Base-by-base conservation (phyloP, 2,329 filamentous ascomycete species). In the Calonectria henricotiae region DNA sequence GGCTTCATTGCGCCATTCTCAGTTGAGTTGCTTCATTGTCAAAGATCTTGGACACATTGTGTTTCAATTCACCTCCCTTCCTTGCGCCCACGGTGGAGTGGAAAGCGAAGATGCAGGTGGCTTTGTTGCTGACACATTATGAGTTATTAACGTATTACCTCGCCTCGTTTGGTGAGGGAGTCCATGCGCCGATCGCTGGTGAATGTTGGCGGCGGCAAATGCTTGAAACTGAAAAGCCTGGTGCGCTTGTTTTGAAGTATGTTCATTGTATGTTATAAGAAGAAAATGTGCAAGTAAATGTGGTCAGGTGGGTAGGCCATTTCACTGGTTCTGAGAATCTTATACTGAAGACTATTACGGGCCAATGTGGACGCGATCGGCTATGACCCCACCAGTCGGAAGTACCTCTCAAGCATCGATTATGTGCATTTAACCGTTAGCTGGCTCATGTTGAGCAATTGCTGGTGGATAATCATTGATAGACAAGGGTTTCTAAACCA, bases 131-230 rank as follows among this genome's bases (percentile, higher is more conserved):
- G 17, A 9, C 5, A 44, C 39, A 17, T 41, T 6, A 17, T 17
- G 39, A 17, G 5, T 17, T 41, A 17, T 41, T 44, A 44, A 20
- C 17, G 41, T 7, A 44, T 20, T 20, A 9, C n/a, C n/a, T 44
- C n/a, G 41, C n/a, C 7, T 44, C 41, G 13, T 41, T 7, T 41
- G 84, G 90, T 67, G 84, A 88, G 2, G 9, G 12, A 37, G 12
- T 13, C 35, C 9, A 35, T 37, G 12, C 35, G 35, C 11, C 35
- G 35, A 37, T 37, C 35, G 35, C 35, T 37, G 11, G 25, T 5
- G 46, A 62, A 20, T 25, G 51, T 12, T 67, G 65, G 65, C 54
- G 55, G 32, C 20, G 32, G 55, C 44, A 2, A 30, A 37, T 37
- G 12, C 20, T 20, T 20, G 20, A 20, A 20, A 20, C 20, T 20